Evolutionary conservation across 2,329 filamentous ascomycete genomes (phyloP).

Genomic region (Venturiaceae sp.): DNA sequence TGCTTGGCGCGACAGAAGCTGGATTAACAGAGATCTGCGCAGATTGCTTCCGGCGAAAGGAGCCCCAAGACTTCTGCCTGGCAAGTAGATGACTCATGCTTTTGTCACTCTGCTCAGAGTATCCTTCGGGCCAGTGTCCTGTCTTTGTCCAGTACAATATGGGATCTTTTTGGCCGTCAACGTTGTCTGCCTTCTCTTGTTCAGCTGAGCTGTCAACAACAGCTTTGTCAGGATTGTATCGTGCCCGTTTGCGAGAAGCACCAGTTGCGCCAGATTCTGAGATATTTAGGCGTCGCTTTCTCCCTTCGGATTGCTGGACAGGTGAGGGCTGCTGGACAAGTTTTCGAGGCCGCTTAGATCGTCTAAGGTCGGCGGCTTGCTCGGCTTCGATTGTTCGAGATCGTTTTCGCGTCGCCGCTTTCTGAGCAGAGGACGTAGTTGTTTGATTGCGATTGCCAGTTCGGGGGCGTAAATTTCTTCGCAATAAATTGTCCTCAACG

Average conservation of each 20-base stretch:
- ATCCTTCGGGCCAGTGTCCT: constrained; percentile 16
- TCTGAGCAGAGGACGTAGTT: constrained; percentile 8
- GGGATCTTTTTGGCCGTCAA: constrained; percentile 8
- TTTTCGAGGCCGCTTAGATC: constrained; percentile 10
- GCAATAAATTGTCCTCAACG: constrained; percentile 6
- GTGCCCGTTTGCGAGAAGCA: constrained; percentile 9
- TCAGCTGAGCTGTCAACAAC: constrained; percentile 7
- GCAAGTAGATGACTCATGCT: constrained; percentile 22
- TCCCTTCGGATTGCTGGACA: constrained; percentile 7
- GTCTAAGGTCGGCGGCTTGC: constrained; percentile 8
- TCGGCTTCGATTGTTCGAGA: constrained; percentile 7
- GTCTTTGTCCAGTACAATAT: constrained; percentile 9
- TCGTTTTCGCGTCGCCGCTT: constrained; percentile 8
- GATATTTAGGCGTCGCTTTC: constrained; percentile 8
- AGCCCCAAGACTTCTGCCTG: constrained; percentile 19
- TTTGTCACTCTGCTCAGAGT: constrained; percentile 14
- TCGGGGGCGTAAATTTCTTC: constrained; percentile 9
- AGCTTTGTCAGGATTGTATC: constrained; percentile 8
- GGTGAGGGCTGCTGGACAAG: constrained; percentile 8
- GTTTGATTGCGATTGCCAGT: constrained; percentile 9
- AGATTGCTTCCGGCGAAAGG: constrained; percentile 11
- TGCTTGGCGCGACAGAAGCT: constrained; percentile 7
- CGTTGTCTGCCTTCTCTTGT: constrained; percentile 8
- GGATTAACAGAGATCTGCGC: constrained; percentile 14
- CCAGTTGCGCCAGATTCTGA: constrained; percentile 7